These are phyloP conservation scores for Sanghuangporus baumii DNA, from an alignment of 1,284 basidiomycete genomes.

Conservation along the genomic window DNA sequence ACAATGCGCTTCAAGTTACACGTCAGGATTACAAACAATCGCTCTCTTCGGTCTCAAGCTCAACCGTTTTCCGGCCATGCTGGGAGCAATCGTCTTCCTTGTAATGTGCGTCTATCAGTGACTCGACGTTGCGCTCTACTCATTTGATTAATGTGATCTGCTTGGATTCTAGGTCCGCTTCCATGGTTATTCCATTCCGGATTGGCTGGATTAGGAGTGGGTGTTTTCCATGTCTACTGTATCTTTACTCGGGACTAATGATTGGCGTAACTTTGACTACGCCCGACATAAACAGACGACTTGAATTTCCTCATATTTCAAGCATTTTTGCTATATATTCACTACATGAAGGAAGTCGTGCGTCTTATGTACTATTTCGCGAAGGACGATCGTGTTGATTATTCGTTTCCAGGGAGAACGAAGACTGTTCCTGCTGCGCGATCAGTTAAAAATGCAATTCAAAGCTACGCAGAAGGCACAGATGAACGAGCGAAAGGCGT, in stretches of 20 bases:
- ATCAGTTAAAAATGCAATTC: slow-evolving; percentile 74
- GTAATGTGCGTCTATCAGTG: slow-evolving; percentile 41
- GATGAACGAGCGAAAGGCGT: slow-evolving; percentile 74
- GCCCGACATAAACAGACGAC: slow-evolving; percentile 37
- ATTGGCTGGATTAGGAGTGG: slow-evolving; percentile 50
- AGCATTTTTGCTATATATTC: slow-evolving; percentile 49
- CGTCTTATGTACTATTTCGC: slow-evolving; percentile 17
- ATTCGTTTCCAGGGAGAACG: slow-evolving; percentile 42
- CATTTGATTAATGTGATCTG: not conserved
- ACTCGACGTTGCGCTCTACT: not conserved
- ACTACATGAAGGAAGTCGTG: slow-evolving; percentile 47
- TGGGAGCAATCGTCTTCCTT: slow-evolving; percentile 55
- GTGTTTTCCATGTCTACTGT: slow-evolving; percentile 21
- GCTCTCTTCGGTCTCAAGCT: slow-evolving; percentile 73
- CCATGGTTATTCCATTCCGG: slow-evolving; percentile 48
- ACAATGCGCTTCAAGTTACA: slow-evolving; percentile 29
- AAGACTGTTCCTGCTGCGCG: slow-evolving; percentile 54
- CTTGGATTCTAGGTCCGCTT: slow-evolving; percentile 37
- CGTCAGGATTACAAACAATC: slow-evolving; percentile 66
- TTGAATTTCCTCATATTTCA: slow-evolving; percentile 67
- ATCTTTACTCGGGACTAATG: not conserved
- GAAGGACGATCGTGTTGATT: not conserved
- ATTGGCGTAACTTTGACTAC: not conserved
- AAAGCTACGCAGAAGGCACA: slow-evolving; percentile 80
- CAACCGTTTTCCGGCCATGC: slow-evolving; percentile 59